Percentiles rank a stretch among this genome's conserved stretches.
Conservation (phyloP, 345 rosid genomes). For the Moricandia arvensis region DNA sequence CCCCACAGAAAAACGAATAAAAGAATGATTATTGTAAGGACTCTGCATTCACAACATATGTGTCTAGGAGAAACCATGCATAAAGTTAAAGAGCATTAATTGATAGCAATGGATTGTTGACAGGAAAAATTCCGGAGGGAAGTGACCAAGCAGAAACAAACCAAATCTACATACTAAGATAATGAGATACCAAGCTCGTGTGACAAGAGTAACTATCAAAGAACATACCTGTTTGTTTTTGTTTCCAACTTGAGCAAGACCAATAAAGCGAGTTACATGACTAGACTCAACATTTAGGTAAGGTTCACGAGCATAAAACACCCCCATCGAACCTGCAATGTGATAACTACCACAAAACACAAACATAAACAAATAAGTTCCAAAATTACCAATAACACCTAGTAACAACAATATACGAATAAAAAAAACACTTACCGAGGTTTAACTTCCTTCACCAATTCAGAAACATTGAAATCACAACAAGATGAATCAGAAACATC, state of each 20-base stretch:
- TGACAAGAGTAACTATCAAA: not conserved
- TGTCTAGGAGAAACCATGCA: conserved; percentile 1
- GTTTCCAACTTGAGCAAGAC: conserved; percentile 91
- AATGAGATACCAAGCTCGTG: not conserved
- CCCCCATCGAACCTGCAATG: conserved; percentile 80
- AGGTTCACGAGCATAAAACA: conserved; percentile 86
- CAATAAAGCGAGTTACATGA: conserved; percentile 87
- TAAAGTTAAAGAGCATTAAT: not conserved
- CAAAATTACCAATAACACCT: not conserved
- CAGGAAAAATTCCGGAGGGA: not conserved
- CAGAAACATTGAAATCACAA: conserved; percentile 57
- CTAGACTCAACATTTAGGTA: conserved; percentile 64
- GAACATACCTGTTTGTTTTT: conserved; percentile 76
- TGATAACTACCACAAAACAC: conserved; percentile 62
- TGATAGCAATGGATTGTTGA: not conserved
- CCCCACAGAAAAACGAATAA: not conserved
- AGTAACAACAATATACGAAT: not conserved
- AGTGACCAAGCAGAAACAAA: not conserved
- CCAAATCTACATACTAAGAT: too few relatives aligned
- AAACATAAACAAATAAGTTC: conserved; percentile 17
- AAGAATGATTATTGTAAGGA: not conserved
- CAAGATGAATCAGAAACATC: conserved; percentile 56
- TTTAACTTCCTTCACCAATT: conserved; percentile 77
- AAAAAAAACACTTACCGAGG: conserved; percentile 63
- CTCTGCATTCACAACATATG: not conserved